Conservation (phyloP, 331 rosid genomes). For the Dryas integrifolia region DNA sequence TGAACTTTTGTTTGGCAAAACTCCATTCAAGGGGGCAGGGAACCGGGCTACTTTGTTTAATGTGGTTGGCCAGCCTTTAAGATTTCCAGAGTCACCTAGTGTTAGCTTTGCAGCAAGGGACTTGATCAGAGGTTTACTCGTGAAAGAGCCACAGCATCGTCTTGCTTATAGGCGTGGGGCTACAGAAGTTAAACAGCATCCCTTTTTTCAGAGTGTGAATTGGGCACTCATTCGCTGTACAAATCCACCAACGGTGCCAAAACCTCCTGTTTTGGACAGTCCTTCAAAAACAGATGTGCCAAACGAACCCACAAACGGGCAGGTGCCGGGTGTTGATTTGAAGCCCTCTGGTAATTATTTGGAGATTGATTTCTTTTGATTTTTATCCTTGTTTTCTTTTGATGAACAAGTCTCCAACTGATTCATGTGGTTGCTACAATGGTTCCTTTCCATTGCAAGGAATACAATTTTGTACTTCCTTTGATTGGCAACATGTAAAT, state of each 20-base stretch:
- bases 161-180: slow-evolving; percentile 95
- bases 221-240: slow-evolving; percentile 98
- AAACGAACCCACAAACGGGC: slow-evolving; percentile 44
- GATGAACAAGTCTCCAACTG: slow-evolving; percentile 32
- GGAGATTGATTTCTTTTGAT: slow-evolving; percentile 93
- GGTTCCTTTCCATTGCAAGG: slow-evolving; percentile 56
- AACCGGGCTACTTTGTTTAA: slow-evolving; percentile 85
- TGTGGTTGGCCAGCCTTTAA: slow-evolving; percentile 90
- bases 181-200: slow-evolving; percentile 87
- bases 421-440: slow-evolving; percentile 34
- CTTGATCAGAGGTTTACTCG: slow-evolving; percentile 86
- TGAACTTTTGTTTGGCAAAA: slow-evolving; percentile 87
- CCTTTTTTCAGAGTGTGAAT: slow-evolving; percentile 84
- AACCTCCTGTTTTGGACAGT: slow-evolving; percentile 39
- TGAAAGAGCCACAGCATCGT: slow-evolving; percentile 94
- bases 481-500: slow-evolving; percentile 40
- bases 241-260: slow-evolving; percentile 81
- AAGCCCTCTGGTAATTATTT: slow-evolving; percentile 90
- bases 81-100: slow-evolving; percentile 78
- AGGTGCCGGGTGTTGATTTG: slow-evolving; percentile 59
- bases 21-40: slow-evolving; percentile 84
- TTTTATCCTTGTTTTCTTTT: slow-evolving; percentile 14
- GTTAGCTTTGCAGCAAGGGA: slow-evolving; percentile 98
- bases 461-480: slow-evolving; percentile 34
- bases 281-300: slow-evolving; percentile 23